Evolutionary conservation across 2,329 filamentous ascomycete species (phyloP).

Genomic region (Arthrinium phaeospermum): DNA sequence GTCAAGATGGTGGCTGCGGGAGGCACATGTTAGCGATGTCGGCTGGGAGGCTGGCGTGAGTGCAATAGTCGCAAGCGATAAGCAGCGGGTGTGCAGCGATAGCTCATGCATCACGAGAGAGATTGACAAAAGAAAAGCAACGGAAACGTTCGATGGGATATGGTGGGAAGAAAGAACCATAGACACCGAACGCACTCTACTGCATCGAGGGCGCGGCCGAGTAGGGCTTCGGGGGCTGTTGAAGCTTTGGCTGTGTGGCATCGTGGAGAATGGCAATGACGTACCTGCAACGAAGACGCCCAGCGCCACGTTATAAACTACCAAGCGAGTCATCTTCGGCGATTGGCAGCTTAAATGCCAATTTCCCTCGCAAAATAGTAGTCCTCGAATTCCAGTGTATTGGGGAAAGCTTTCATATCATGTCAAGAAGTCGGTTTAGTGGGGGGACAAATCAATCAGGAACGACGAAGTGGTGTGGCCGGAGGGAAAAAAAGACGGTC

Average conservation of each 20-base stretch:
- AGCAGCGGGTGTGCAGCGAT: not conserved
- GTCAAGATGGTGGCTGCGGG: slow-evolving; percentile 72
- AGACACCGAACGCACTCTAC: not conserved
- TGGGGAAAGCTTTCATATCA: not conserved
- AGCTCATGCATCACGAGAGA: not conserved
- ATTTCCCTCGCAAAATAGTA: not conserved
- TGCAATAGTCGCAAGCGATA: not conserved
- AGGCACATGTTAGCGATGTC: slow-evolving; percentile 38
- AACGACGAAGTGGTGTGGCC: not conserved
- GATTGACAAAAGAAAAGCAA: not conserved
- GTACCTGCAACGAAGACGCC: slow-evolving; percentile 50
- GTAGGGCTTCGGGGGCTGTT: slow-evolving; percentile 19
- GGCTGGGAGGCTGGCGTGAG: not conserved
- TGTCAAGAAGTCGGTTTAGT: not conserved
- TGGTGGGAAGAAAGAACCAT: not conserved
- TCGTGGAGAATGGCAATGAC: slow-evolving; percentile 32
- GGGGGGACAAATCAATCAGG: not conserved
- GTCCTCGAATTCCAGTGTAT: not conserved
- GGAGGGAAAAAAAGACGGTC: not conserved
- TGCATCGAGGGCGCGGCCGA: not conserved
- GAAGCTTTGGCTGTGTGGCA: slow-evolving; percentile 20
- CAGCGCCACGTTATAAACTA: slow-evolving; percentile 47
- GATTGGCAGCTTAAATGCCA: not conserved
- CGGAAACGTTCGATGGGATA: not conserved
- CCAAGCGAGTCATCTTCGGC: slow-evolving; percentile 46